Conservation (phyloP, 2,329 filamentous ascomycete genomes). For the Chaetomiaceae sp. region DNA sequence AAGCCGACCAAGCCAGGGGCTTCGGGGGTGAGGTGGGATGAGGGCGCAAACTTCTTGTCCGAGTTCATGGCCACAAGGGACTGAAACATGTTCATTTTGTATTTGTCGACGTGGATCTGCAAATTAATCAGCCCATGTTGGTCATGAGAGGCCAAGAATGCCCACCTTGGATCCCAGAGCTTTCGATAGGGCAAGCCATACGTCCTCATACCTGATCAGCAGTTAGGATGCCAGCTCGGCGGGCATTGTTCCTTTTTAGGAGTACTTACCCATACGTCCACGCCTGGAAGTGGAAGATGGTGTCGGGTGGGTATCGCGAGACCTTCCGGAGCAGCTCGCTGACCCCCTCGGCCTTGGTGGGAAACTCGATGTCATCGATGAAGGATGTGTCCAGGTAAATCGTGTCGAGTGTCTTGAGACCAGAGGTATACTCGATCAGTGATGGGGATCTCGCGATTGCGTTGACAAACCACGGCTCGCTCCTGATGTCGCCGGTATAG, state of each 20-base stretch:
- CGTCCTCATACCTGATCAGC: conserved; percentile 67
- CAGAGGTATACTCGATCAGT: conserved; percentile 67
- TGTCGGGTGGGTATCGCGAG: conserved; percentile 62
- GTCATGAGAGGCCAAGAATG: neutral
- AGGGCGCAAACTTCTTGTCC: conserved; percentile 36
- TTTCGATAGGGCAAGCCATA: conserved; percentile 77
- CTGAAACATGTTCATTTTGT: conserved; percentile 69
- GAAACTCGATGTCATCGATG: conserved; percentile 42
- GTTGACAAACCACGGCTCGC: conserved; percentile 83
- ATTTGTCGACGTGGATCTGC: conserved; percentile 76
- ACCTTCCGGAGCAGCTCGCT: conserved; percentile 69
- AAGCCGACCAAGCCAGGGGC: conserved; percentile 69
- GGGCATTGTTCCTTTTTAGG: neutral
- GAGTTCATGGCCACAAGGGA: conserved; percentile 49
- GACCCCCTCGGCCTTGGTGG: conserved; percentile 69
- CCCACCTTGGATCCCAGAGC: conserved; percentile 60
- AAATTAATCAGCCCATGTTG: neutral
- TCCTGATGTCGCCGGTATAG: conserved; percentile 85
- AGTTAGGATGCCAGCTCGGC: neutral
- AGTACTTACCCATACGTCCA: conserved; percentile 71
- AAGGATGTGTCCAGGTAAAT: conserved; percentile 91
- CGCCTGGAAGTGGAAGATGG: conserved; percentile 76
- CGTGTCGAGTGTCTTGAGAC: conserved; percentile 65
- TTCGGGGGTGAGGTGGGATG: conserved; percentile 49
- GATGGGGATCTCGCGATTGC: conserved; percentile 65